phyloP scores from a whole-genome alignment of 352 stramenopile genomes.

The Globisporangium heterothallicum region DNA sequence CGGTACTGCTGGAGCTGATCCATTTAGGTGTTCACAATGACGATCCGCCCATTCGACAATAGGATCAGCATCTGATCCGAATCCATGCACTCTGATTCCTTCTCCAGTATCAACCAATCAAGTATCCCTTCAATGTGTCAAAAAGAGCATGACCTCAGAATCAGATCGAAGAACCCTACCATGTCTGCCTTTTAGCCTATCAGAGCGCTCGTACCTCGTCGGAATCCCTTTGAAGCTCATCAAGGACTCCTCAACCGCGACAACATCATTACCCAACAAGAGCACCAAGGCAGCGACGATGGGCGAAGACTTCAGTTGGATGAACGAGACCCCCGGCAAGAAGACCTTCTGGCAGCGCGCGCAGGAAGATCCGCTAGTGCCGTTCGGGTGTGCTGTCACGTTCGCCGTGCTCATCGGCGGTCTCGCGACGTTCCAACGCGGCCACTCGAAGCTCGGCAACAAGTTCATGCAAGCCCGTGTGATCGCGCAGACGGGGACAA shows the following conservation, averaged over 20 bases:
- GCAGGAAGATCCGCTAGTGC: slow-evolving; percentile 75
- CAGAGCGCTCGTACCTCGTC: neutral
- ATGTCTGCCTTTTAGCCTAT: neutral
- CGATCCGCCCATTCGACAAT: neutral
- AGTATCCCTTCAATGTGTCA: no score
- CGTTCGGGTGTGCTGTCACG: slow-evolving; percentile 61
- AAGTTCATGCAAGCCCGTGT: slow-evolving; percentile 83
- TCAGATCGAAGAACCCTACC: neutral
- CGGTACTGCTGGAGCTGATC: slow-evolving; percentile 11
- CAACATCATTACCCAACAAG: neutral
- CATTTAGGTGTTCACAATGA: slow-evolving; percentile 7
- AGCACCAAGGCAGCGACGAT: neutral
- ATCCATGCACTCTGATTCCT: no score
- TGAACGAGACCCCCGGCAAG: slow-evolving; percentile 49
- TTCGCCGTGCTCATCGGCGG: slow-evolving; percentile 59
- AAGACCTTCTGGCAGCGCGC: slow-evolving; percentile 62
- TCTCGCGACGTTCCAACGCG: slow-evolving; percentile 61
- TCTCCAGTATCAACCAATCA: neutral
- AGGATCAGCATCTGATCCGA: no score
- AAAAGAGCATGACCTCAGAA: no score
- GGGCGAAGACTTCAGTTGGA: slow-evolving; percentile 52
- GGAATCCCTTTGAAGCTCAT: neutral
- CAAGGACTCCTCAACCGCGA: no score
- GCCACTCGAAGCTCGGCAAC: slow-evolving; percentile 73
- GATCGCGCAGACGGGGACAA: slow-evolving; percentile 57